These are phyloP conservation scores for Didymosphaeria variabile DNA, from an alignment of 2,329 filamentous ascomycete species.

Conservation along the genomic window DNA sequence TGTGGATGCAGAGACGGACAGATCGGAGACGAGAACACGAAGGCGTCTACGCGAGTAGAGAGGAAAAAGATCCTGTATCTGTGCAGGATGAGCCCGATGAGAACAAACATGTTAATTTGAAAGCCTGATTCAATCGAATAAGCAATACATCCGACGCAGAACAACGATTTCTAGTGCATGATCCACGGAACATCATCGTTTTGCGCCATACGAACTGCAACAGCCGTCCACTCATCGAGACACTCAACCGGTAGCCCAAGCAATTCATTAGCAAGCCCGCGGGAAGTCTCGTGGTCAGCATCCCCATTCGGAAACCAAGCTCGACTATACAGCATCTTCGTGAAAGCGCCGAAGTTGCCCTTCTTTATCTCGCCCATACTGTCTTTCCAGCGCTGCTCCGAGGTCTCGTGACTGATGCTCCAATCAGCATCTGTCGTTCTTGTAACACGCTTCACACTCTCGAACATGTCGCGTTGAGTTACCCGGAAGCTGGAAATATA, in stretches of 20 bases:
- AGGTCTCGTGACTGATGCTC: constrained; percentile 36
- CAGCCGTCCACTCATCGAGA: constrained; percentile 11
- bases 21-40: constrained; percentile 45
- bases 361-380: constrained; percentile 12
- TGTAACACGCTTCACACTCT: constrained; percentile 44
- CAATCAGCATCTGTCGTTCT: constrained; percentile 48
- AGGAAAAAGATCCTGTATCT: constrained; percentile 19
- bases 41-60: constrained; percentile 6
- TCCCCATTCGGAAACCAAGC: constrained; percentile 21
- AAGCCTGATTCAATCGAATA: constrained; percentile 1
- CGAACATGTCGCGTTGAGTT: constrained; percentile 50
- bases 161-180: neutral
- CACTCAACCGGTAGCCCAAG: constrained; percentile 12
- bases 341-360: constrained; percentile 20
- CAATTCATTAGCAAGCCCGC: constrained; percentile 9
- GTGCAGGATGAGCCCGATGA: neutral
- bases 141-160: neutral
- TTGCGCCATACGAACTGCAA: constrained; percentile 13
- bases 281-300: constrained; percentile 15
- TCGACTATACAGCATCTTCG: constrained; percentile 25
- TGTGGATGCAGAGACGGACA: constrained; percentile 55
- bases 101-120: neutral
- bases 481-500: constrained; percentile 49
- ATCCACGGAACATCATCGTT: constrained; percentile 15
- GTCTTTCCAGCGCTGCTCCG: constrained; percentile 28